These are phyloP conservation scores for Hyphopichia wangnamkhiaoensis DNA, from an alignment of 1,139 yeast species.

Conservation along the genomic window DNA sequence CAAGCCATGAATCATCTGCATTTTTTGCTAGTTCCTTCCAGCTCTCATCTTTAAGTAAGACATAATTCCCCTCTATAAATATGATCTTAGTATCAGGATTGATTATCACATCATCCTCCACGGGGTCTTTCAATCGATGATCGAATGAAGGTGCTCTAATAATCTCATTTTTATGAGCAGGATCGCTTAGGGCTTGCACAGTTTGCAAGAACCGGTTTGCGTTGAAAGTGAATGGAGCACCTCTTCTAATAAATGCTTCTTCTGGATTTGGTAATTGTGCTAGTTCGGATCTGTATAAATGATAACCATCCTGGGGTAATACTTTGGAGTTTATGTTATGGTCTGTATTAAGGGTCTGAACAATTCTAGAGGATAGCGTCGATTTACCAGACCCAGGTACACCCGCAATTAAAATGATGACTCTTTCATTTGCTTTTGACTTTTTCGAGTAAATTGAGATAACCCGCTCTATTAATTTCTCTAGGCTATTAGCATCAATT, in stretches of 20 bases:
- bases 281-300: conserved; percentile 60
- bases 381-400: conserved; percentile 86
- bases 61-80: conserved; percentile 67
- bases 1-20: conserved; percentile 47
- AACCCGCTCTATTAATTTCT: neutral
- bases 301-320: conserved; percentile 79
- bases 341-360: conserved; percentile 15
- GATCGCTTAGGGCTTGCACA: conserved; percentile 21
- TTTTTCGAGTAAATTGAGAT: neutral
- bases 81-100: conserved; percentile 47
- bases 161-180: conserved; percentile 20
- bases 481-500: neutral
- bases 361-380: conserved; percentile 50
- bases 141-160: conserved; percentile 70
- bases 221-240: conserved; percentile 87
- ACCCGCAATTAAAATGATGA: conserved; percentile 65
- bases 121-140: conserved; percentile 70
- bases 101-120: conserved; percentile 49
- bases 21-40: conserved; percentile 49
- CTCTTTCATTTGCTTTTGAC: conserved; percentile 23
- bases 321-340: conserved; percentile 19
- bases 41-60: conserved; percentile 46
- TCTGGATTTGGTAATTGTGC: conserved; percentile 52
- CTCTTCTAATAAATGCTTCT: conserved; percentile 65
- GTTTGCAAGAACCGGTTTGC: conserved; percentile 37